Evolutionary conservation across 257 asterid genomes (phyloP).

Genomic region (Solanum chmielewskii): DNA sequence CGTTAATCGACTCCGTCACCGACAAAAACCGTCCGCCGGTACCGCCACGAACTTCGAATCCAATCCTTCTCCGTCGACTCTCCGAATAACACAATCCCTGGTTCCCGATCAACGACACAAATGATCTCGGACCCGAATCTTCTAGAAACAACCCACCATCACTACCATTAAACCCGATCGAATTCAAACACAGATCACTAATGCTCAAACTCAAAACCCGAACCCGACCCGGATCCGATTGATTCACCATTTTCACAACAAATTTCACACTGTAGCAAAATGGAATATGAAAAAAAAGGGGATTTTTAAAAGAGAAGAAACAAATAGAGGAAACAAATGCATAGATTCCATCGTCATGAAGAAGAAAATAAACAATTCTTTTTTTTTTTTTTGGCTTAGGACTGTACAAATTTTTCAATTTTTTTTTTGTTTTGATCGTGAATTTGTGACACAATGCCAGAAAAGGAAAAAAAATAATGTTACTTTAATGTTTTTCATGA

Average conservation of each 20-base stretch:
- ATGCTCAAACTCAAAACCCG: background rate
- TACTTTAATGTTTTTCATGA: background rate
- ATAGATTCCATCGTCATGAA: background rate
- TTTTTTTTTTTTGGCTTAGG: background rate
- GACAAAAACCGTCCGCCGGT: background rate
- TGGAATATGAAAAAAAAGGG: background rate
- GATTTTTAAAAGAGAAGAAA: background rate
- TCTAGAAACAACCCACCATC: background rate
- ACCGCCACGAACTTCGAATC: background rate
- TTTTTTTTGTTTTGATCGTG: background rate
- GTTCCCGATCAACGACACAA: background rate
- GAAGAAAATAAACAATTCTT: background rate
- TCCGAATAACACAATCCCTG: background rate
- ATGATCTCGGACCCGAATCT: background rate
- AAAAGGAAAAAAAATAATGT: background rate
- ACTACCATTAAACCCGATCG: background rate
- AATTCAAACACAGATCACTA: background rate
- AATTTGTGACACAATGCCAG: background rate
- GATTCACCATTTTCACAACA: conserved; percentile 11
- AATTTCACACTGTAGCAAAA: background rate
- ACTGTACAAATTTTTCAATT: background rate
- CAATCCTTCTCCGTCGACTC: background rate
- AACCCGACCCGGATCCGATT: background rate
- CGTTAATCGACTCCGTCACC: background rate
- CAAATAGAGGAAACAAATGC: background rate